Evolutionary conservation across 768 basidiomycete species (phyloP), one percentile per base, ranked within the genome.

Genomic region (Panus rudis): DNA sequence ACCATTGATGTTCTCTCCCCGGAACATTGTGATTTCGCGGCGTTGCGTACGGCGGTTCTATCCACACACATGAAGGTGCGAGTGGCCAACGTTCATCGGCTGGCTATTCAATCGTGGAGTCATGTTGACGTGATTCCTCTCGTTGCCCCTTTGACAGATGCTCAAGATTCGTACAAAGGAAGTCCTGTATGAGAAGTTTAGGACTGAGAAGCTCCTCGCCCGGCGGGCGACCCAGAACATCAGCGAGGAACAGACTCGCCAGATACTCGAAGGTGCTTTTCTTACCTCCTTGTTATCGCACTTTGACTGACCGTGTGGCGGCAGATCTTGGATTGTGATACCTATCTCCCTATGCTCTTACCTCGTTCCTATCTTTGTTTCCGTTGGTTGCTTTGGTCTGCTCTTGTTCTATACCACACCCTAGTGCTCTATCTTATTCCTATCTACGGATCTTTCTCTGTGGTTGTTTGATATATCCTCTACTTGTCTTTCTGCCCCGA

Each of bases 171-270:
- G 79, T 45, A 93, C 92, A 24, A 82, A 82, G 53, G 88, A 94
- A 60, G 86, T 91, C 44, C 65, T 93, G 63, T 97, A 97, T 61
- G 93, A 97, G 70, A 83, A 82, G 54, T 97, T 84, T 63, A 73
- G 93, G 57, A 92, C 89, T 1, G 90, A 92, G 68, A 91, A 91
- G 64, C 75, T 92, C 43, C 77, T 92, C 16, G 88, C 86, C 34
- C 76, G 87, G 51, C 83, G 90, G 50, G 89, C 85, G 17, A 91
- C 89, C 17, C 73, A 75, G 53, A 75, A 79, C 50, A 88, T 91
- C 52, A 78, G 80, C 41, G 81, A 86, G 40, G 81, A 80, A 51
- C 77, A 88, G 56, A 69, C 80, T 52, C 76, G 79, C 53, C 74
- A 80, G 54, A 65, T 92, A 56, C 61, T 91, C 52, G 73, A 84